Percentiles rank a stretch among this genome's conserved stretches.
These are phyloP conservation scores for Fistulinella prunicolor DNA, from an alignment of 768 basidiomycete species.

Conservation along the genomic window DNA sequence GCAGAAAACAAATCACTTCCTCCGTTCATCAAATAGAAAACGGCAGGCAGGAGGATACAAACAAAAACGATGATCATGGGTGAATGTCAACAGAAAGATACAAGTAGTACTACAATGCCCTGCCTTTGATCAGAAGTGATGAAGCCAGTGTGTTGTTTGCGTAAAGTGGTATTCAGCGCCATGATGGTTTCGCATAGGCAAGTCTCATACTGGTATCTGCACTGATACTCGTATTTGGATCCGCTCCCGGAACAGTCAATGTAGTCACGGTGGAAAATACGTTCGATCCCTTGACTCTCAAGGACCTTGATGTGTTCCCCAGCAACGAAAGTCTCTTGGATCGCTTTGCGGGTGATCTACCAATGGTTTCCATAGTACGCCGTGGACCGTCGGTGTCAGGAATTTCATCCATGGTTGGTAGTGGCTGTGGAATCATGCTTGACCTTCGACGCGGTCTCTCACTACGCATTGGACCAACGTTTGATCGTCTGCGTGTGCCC, in stretches of 20 bases:
- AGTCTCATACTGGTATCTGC: constrained; percentile 51
- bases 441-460: constrained; percentile 75
- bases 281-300: constrained; percentile 33
- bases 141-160: constrained; percentile 2
- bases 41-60: constrained; percentile 17
- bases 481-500: constrained; percentile 58
- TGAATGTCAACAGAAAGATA: constrained; percentile 7
- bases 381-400: constrained; percentile 34
- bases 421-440: constrained; percentile 74
- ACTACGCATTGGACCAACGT: constrained; percentile 69
- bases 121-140: constrained; percentile 10
- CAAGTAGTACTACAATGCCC: constrained; percentile 23
- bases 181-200: constrained; percentile 45
- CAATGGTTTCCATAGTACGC: constrained; percentile 41
- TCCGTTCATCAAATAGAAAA: constrained; percentile 8
- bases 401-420: constrained; percentile 41
- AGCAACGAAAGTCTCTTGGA: constrained; percentile 56
- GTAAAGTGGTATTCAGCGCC: constrained; percentile 43
- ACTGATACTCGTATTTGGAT: constrained; percentile 40
- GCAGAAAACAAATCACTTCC: constrained; percentile 2
- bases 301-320: constrained; percentile 35
- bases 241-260: constrained; percentile 34
- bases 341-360: constrained; percentile 57
- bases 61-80: constrained; percentile 17
- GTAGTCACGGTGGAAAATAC: constrained; percentile 28